Conservation (phyloP, 106 monocot species). For the Vanilla planifolia region DNA sequence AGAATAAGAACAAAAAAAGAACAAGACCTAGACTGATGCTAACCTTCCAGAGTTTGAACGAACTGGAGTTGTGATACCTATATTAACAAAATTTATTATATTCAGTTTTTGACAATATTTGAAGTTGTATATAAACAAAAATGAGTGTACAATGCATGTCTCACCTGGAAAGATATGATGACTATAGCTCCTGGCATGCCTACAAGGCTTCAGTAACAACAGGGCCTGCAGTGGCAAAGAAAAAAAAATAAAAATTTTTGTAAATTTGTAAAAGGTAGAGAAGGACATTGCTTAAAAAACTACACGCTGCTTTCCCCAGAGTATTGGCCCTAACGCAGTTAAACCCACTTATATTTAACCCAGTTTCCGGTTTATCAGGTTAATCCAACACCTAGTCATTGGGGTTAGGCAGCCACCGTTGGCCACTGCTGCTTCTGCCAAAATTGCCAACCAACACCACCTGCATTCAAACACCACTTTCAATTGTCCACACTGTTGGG, state of each 20-base stretch:
- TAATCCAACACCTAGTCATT: too few relatives aligned
- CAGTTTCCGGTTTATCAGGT: too few relatives aligned
- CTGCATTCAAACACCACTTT: too few relatives aligned
- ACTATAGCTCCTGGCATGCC: slow-evolving; percentile 37
- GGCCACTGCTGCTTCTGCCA: too few relatives aligned
- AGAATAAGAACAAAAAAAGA: not conserved
- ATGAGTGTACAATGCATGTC: too few relatives aligned
- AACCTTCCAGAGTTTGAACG: slow-evolving; percentile 24
- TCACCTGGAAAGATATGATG: slow-evolving; percentile 43
- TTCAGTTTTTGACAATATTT: too few relatives aligned
- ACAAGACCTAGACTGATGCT: not conserved
- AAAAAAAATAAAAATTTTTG: not conserved
- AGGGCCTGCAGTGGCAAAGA: slow-evolving; percentile 21
- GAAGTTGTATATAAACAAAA: too few relatives aligned
- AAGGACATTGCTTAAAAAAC: not conserved
- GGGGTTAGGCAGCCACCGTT: too few relatives aligned
- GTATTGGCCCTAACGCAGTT: not conserved
- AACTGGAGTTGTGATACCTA: slow-evolving; percentile 18
- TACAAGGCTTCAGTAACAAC: slow-evolving; percentile 17
- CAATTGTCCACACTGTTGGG: too few relatives aligned
- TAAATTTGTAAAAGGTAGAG: not conserved
- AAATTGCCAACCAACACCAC: too few relatives aligned
- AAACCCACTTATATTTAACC: not conserved
- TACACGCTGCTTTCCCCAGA: not conserved
- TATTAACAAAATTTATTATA: too few relatives aligned